Conservation (phyloP, 257 asterid species). For the Scutellaria barbata region DNA sequence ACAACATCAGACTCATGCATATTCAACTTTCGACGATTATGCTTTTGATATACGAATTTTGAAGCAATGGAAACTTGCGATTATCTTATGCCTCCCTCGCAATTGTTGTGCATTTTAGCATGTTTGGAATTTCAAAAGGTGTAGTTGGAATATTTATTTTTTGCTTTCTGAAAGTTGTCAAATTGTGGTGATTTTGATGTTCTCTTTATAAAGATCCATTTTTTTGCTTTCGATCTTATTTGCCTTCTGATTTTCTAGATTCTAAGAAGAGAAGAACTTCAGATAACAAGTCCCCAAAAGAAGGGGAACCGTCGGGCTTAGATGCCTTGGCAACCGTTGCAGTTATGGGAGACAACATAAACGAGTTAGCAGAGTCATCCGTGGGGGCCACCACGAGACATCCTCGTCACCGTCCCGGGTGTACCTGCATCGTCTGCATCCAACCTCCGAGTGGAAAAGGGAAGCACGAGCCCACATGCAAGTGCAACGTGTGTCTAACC, state of each 20-base stretch:
- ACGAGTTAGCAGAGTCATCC: constrained; percentile 56
- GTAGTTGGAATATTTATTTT: no score
- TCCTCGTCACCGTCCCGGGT: constrained; percentile 96
- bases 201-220: not conserved
- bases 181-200: not conserved
- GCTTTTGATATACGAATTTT: no score
- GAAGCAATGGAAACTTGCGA: not conserved
- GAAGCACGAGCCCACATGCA: constrained; percentile 76
- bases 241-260: constrained; percentile 44
- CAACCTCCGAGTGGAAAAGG: constrained; percentile 98
- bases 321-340: constrained; percentile 95
- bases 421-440: constrained; percentile 93
- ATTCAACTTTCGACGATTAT: no score
- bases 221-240: not conserved
- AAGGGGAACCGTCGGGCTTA: constrained; percentile 79
- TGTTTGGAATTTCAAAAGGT: no score
- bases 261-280: constrained; percentile 59
- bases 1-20: no score
- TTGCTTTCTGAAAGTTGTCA: not conserved
- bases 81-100: not conserved
- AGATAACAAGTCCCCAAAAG: constrained; percentile 44
- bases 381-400: constrained; percentile 80
- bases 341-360: constrained; percentile 74
- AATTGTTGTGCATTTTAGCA: not conserved
- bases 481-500: constrained; percentile 81